These are phyloP conservation scores for Platanthera zijinensis DNA, from an alignment of 106 monocot genomes.

Conservation along the genomic window DNA sequence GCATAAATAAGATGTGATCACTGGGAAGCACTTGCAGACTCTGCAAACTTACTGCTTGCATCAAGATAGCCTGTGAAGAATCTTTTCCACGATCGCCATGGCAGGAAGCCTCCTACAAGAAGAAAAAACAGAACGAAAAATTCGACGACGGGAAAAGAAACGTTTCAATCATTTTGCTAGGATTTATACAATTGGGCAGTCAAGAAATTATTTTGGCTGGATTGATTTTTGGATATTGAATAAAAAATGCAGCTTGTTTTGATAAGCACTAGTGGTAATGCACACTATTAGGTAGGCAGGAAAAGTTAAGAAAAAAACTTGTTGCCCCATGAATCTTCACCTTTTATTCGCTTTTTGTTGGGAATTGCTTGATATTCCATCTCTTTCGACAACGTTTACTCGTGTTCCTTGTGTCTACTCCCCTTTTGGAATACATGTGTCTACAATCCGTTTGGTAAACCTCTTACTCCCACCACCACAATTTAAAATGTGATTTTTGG, in stretches of 20 bases:
- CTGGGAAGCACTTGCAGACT: neutral
- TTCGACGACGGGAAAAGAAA: neutral
- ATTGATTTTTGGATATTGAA: neutral
- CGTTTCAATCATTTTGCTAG: neutral
- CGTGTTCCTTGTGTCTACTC: too few species aligned
- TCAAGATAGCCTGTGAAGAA: conserved; percentile 67
- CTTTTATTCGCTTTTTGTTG: too few species aligned
- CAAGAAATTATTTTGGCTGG: neutral
- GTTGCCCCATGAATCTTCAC: too few species aligned
- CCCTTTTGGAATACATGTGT: too few species aligned
- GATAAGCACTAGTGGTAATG: neutral
- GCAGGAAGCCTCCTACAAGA: conserved; percentile 80
- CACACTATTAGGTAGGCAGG: too few species aligned
- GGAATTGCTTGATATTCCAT: too few species aligned
- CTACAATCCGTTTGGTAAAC: too few species aligned
- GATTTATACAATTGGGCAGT: neutral
- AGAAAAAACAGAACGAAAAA: neutral
- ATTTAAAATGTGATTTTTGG: too few species aligned
- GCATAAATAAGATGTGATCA: neutral
- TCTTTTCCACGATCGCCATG: conserved; percentile 93
- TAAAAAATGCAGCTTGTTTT: neutral
- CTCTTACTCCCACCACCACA: too few species aligned
- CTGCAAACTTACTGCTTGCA: neutral
- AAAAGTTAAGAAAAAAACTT: too few species aligned
- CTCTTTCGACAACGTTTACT: too few species aligned